phyloP scores from a whole-genome alignment of 257 asterid species.

The Salvia miltiorrhiza region DNA sequence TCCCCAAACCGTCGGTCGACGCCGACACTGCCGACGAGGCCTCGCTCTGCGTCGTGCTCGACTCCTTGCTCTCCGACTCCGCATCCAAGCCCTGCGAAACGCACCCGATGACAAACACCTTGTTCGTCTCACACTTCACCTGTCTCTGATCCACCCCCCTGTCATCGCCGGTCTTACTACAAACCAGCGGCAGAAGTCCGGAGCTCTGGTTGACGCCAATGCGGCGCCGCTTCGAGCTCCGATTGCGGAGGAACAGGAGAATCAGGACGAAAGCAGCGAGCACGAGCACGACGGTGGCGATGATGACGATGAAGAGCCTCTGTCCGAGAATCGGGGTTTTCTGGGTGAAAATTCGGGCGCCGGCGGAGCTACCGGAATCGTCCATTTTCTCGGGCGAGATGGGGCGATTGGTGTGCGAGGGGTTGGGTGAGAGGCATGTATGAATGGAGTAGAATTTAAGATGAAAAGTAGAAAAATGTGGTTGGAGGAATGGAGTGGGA shows the following conservation, averaged over 20 bases:
- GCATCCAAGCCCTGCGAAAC: slow-evolving; percentile 35
- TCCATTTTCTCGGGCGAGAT: slow-evolving; percentile 48
- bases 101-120: slow-evolving; percentile 41
- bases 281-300: slow-evolving; percentile 45
- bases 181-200: slow-evolving; percentile 57
- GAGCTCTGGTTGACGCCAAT: slow-evolving; percentile 37
- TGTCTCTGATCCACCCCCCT: slow-evolving; percentile 36
- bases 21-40: slow-evolving; percentile 68
- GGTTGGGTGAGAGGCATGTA: slow-evolving; percentile 9
- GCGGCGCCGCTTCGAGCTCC: slow-evolving; percentile 48
- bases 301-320: slow-evolving; percentile 56
- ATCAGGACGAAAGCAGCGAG: slow-evolving; percentile 39
- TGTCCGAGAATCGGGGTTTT: slow-evolving; percentile 72
- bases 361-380: slow-evolving; percentile 34
- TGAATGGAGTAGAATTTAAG: slow-evolving; percentile 13
- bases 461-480: slow-evolving; percentile 6
- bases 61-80: slow-evolving; percentile 68
- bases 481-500: slow-evolving; percentile 27
- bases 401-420: background rate
- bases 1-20: slow-evolving; percentile 52
- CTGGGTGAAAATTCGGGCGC: slow-evolving; percentile 34
- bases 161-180: slow-evolving; percentile 30
- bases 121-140: slow-evolving; percentile 29
- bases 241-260: slow-evolving; percentile 37
- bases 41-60: slow-evolving; percentile 70